Percentiles rank a stretch among this genome's conserved stretches.
Conservation (phyloP, 2,329 filamentous ascomycete species). For the Microdochium trichocladiopsis region DNA sequence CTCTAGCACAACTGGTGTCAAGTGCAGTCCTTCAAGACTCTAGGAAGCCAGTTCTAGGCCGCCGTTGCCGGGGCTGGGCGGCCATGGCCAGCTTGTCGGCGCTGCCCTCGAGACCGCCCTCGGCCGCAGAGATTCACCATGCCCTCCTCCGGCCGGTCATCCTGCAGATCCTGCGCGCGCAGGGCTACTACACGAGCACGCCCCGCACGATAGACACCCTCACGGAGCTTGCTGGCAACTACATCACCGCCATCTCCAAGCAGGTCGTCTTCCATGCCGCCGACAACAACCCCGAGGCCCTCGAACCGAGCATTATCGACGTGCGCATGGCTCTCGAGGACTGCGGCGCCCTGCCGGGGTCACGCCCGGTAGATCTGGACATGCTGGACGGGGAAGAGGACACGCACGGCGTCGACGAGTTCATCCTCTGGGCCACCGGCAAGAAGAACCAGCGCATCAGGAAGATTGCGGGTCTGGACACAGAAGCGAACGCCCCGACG, state of each 20-base stretch:
- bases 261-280: slow-evolving; percentile 65
- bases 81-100: slow-evolving; percentile 2
- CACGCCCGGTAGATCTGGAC: slow-evolving; percentile 61
- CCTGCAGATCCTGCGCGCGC: slow-evolving; percentile 84
- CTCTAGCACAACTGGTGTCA: too few species aligned
- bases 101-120: slow-evolving; percentile 3
- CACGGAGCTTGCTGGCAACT: slow-evolving; percentile 79
- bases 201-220: slow-evolving; percentile 79
- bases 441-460: slow-evolving; percentile 71
- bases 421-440: slow-evolving; percentile 73
- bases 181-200: slow-evolving; percentile 79
- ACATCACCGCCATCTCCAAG: slow-evolving; percentile 68
- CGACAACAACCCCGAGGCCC: slow-evolving; percentile 57
- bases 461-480: slow-evolving; percentile 68
- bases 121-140: slow-evolving; percentile 34
- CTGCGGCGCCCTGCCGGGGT: slow-evolving; percentile 65
- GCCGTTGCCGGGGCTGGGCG: neutral
- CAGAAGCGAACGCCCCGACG: slow-evolving; percentile 4
- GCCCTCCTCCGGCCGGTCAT: slow-evolving; percentile 80
- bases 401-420: slow-evolving; percentile 67
- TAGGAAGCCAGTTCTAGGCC: too few species aligned
- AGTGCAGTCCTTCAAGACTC: too few species aligned
- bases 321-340: slow-evolving; percentile 82
- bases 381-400: slow-evolving; percentile 68
- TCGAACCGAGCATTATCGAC: slow-evolving; percentile 63